Base-by-base conservation (phyloP, 2,329 filamentous ascomycete genomes). In the Didymella arachidicola region DNA sequence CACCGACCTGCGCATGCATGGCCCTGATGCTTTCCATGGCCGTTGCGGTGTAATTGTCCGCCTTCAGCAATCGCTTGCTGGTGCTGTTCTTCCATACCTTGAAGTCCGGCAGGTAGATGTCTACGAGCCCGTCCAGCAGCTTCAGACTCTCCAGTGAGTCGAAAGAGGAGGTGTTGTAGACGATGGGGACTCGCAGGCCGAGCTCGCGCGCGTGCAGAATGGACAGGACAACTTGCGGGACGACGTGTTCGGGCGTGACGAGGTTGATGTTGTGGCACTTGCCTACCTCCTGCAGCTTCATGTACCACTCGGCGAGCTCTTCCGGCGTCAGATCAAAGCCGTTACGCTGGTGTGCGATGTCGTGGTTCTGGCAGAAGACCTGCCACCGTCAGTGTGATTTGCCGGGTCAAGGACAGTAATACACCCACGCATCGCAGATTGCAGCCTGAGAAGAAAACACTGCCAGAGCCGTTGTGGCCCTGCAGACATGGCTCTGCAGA, bases 101-200 rank as follows among this genome's bases (percentile, higher is more conserved):
- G 81, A 95, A 95, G 72, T 96, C 91, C 0, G 91, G 89, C n/a
- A 96, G 80, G 72, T 95, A 96, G 43, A 96, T 92, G 72, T 95
- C 91, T 0, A 95, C 86, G 27, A 96, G 79, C 0, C 91, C 91
- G 66, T 95, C 88, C 67, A 96, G 83, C 8, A 95, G 80, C 59
- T 86, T 78, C 1, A 96, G 79, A 0, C 89, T 92, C 2, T 86
- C 87, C 0, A 89, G 79, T 1, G 88, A 92, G 77, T 96, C 92
- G 70, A 91, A 96, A 11, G 89, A 87, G 0, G 89, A 93, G 0
- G 91, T 93, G 71, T 96, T 96, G 81, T 96, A 95, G 32, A 96
- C 83, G 66, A 96, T 88, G 1, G 91, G 91, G 11, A 94, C 70
- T 4, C 79, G 83, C 10, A 95, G 78, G 0, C 91, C 91, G 34